phyloP scores from a whole-genome alignment of 345 rosid genomes.

The Eucalyptus leucophloia region DNA sequence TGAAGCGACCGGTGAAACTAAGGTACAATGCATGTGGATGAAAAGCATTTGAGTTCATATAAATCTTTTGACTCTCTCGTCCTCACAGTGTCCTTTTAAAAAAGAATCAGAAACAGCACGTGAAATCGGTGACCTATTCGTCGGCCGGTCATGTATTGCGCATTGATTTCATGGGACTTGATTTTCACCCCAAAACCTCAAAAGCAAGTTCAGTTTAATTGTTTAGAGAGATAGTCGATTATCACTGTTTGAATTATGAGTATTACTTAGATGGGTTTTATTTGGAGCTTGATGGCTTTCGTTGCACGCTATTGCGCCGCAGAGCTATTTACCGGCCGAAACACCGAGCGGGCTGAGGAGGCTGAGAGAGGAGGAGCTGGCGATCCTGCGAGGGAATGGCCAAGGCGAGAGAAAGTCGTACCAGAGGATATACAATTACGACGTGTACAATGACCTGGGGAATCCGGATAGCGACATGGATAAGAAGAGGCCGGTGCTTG shows the following conservation, averaged over 20 bases:
- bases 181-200: neutral
- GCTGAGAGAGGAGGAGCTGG: conserved; percentile 49
- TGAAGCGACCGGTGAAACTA: neutral
- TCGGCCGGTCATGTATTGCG: neutral
- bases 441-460: conserved; percentile 77
- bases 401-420: conserved; percentile 34
- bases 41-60: neutral
- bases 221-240: neutral
- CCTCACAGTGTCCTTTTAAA: neutral
- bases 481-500: conserved; percentile 21
- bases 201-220: neutral
- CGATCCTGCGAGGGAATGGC: conserved; percentile 40
- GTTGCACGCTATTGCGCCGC: neutral
- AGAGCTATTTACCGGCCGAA: conserved; percentile 46
- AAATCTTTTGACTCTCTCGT: neutral
- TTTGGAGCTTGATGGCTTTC: neutral
- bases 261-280: neutral
- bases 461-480: conserved; percentile 29
- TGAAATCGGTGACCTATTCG: neutral
- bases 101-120: neutral
- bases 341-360: conserved; percentile 54
- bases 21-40: neutral
- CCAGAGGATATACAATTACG: conserved; percentile 76
- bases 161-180: neutral
- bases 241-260: neutral